Evolutionary conservation across 495 filamentous ascomycete genomes (phyloP).

Genomic region (Penicillium riverlandense): DNA sequence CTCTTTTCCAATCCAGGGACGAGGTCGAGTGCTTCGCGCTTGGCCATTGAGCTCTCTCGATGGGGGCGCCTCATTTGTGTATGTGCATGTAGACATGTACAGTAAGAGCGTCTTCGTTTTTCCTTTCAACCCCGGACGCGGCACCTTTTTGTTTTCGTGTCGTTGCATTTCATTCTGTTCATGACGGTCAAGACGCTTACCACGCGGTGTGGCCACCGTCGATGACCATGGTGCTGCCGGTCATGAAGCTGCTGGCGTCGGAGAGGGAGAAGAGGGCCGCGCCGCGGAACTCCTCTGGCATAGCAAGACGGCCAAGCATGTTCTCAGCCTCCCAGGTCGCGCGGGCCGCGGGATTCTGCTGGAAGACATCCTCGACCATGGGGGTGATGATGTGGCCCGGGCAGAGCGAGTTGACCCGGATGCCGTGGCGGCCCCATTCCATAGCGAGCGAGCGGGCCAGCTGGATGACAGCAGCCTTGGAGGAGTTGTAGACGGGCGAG

Average conservation of each 20-base stretch:
- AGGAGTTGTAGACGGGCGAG: conserved; percentile 61
- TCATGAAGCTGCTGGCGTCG: conserved; percentile 67
- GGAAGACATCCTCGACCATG: conserved; percentile 62
- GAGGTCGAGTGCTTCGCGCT: too few relatives aligned
- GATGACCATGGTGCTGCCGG: conserved; percentile 52
- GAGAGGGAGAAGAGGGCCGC: conserved; percentile 55
- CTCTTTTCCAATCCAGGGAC: too few relatives aligned
- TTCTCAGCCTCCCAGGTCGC: conserved; percentile 61
- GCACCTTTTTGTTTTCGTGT: too few relatives aligned
- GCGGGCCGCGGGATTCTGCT: conserved; percentile 51
- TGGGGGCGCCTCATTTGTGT: too few relatives aligned
- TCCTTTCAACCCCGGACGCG: too few relatives aligned
- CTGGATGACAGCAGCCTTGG: conserved; percentile 65
- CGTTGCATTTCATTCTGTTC: too few relatives aligned
- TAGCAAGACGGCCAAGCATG: conserved; percentile 59
- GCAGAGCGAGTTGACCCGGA: conserved; percentile 60
- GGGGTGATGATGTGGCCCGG: conserved; percentile 68
- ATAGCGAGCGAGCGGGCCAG: conserved; percentile 57
- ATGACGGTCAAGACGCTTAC: conserved; percentile 12
- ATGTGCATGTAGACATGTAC: too few relatives aligned
- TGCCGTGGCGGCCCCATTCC: conserved; percentile 63
- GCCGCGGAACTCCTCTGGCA: conserved; percentile 60
- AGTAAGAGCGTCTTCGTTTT: too few relatives aligned
- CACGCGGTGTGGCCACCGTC: conserved; percentile 60
- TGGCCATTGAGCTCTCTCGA: too few relatives aligned